Evolutionary conservation across 2,329 filamentous ascomycete genomes (phyloP).

Genomic region (Botryotinia narcissicola): DNA sequence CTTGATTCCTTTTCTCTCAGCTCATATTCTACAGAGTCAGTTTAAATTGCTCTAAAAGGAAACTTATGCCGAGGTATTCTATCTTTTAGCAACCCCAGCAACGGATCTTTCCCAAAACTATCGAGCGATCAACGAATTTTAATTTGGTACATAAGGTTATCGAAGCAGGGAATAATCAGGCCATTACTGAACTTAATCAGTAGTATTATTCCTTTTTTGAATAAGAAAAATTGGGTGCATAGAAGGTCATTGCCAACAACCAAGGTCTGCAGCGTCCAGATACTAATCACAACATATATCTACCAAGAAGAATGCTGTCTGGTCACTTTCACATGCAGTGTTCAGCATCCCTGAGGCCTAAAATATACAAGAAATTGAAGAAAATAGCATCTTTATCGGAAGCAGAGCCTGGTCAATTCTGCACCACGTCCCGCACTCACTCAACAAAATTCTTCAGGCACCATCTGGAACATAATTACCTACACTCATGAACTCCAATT

Average conservation of each 20-base stretch:
- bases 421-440: conserved; percentile 1
- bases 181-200: background rate
- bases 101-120: conserved; percentile 7
- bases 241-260: conserved; percentile 7
- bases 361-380: background rate
- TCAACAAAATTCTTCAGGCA: conserved; percentile 13
- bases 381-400: background rate
- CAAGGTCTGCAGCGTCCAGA: background rate
- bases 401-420: background rate
- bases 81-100: conserved; percentile 4
- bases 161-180: conserved; percentile 16
- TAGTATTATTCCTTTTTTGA: background rate
- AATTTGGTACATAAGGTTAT: background rate
- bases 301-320: conserved; percentile 5
- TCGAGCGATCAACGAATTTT: background rate
- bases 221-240: background rate
- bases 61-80: conserved; percentile 11
- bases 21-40: background rate
- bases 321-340: conserved; percentile 12
- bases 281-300: conserved; percentile 8
- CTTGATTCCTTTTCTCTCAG: background rate
- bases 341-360: background rate
- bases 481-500: background rate
- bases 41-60: background rate
- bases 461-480: background rate